Evolutionary conservation across 208 protist genomes (phyloP).

Genomic region (Crithidia mellificae): DNA sequence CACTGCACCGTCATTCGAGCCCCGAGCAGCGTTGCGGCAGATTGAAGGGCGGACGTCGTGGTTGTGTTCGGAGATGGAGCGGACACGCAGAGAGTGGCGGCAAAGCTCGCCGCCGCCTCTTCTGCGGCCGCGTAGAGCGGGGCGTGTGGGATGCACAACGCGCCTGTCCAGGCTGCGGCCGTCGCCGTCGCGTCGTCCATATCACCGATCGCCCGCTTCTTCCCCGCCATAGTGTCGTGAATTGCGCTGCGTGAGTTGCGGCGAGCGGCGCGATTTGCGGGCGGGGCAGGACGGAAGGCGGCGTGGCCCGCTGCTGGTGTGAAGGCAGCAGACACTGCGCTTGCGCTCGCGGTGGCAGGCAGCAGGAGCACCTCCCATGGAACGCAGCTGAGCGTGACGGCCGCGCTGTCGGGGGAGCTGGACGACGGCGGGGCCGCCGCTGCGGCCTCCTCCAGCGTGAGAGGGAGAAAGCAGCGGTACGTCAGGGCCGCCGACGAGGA

Average conservation of each 20-base stretch:
- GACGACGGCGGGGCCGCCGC: neutral
- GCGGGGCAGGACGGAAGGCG: neutral
- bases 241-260: conserved; percentile 12
- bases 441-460: neutral
- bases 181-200: neutral
- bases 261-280: neutral
- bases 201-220: neutral
- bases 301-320: too few species aligned
- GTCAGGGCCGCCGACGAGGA: conserved; percentile 1
- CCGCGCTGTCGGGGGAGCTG: neutral
- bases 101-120: neutral
- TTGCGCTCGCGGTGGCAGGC: neutral
- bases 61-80: neutral
- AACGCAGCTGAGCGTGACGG: neutral
- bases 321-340: neutral
- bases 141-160: conserved; percentile 11
- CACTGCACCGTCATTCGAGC: conserved; percentile 17
- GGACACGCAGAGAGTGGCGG: conserved; percentile 17
- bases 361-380: conserved; percentile 27
- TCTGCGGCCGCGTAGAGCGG: conserved; percentile 25
- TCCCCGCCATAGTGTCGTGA: neutral
- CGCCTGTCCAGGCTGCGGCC: neutral
- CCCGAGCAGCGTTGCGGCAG: conserved; percentile 11
- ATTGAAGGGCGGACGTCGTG: neutral
- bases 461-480: conserved; percentile 31